Percentiles rank a stretch among this genome's conserved stretches.
phyloP scores from a whole-genome alignment of 257 asterid genomes.

The Voacanga thouarsii region DNA sequence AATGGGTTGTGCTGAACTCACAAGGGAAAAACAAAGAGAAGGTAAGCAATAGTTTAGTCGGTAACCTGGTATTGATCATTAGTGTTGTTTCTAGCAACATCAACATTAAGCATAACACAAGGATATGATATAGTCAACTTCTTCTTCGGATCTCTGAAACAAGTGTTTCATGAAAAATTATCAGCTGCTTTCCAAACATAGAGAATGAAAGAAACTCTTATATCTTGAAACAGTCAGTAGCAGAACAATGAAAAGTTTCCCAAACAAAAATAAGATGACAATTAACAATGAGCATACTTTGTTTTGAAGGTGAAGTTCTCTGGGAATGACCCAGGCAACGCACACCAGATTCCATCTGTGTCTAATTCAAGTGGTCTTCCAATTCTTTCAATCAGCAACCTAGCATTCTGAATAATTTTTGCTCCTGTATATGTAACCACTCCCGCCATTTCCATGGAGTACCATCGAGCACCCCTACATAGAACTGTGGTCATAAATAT shows the following conservation, averaged over 20 bases:
- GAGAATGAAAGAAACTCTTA: neutral
- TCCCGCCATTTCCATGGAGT: conserved; percentile 99
- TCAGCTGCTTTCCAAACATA: conserved; percentile 21
- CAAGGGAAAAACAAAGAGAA: neutral
- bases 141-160: conserved; percentile 69
- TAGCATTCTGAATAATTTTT: conserved; percentile 96
- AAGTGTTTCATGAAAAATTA: conserved; percentile 27
- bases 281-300: conserved; percentile 42
- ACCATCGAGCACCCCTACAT: conserved; percentile 98
- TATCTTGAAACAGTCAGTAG: neutral
- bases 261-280: conserved; percentile 3
- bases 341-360: conserved; percentile 99
- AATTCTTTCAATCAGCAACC: conserved; percentile 88
- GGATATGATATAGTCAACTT: conserved; percentile 95
- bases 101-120: conserved; percentile 98
- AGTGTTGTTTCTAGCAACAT: conserved; percentile 94
- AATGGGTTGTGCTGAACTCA: neutral
- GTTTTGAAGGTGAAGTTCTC: conserved; percentile 94
- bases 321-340: conserved; percentile 90
- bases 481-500: conserved; percentile 19
- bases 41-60: conserved; percentile 19
- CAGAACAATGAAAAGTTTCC: conserved; percentile 1
- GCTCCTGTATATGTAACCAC: conserved; percentile 98
- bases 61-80: conserved; percentile 96
- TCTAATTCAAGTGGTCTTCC: conserved; percentile 98